These are phyloP conservation scores for Westerdykella aurantiaca DNA, from an alignment of 2,329 filamentous ascomycete genomes.

Conservation along the genomic window DNA sequence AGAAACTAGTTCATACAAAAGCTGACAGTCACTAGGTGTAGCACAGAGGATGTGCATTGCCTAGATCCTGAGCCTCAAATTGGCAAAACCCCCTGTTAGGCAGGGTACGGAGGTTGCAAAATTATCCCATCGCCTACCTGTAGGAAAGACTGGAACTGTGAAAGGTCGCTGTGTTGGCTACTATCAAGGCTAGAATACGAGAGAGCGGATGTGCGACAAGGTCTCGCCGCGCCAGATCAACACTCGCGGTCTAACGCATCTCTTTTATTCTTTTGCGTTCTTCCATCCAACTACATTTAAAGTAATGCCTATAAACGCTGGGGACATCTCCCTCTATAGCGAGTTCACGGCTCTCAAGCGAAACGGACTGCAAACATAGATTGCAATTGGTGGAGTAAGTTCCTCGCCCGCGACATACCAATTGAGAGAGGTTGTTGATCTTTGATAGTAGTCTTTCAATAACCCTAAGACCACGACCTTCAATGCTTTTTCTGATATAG, in stretches of 20 bases:
- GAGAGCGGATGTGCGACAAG: background rate
- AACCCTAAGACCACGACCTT: slow-evolving; percentile 35
- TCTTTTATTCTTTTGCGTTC: background rate
- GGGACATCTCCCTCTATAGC: slow-evolving; percentile 16
- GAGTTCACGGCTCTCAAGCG: slow-evolving; percentile 33
- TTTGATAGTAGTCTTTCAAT: slow-evolving; percentile 33
- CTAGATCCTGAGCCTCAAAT: too few relatives aligned
- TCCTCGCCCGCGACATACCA: too few relatives aligned
- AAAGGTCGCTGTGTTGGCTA: background rate
- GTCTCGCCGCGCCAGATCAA: background rate
- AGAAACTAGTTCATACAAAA: too few relatives aligned
- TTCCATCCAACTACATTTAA: background rate
- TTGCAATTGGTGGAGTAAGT: slow-evolving; percentile 37
- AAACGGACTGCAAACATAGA: slow-evolving; percentile 32
- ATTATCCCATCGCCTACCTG: background rate
- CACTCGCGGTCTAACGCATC: background rate
- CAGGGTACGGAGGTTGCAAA: background rate
- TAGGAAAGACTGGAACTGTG: background rate
- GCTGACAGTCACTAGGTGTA: background rate
- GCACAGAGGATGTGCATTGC: background rate
- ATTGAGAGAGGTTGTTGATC: too few relatives aligned
- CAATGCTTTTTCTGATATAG: slow-evolving; percentile 33
- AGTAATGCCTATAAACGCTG: slow-evolving; percentile 7
- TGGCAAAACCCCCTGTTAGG: background rate
- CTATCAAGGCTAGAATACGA: background rate